phyloP scores from a whole-genome alignment of 768 basidiomycete genomes.

The Cystobasidiopsis lactophilus region DNA sequence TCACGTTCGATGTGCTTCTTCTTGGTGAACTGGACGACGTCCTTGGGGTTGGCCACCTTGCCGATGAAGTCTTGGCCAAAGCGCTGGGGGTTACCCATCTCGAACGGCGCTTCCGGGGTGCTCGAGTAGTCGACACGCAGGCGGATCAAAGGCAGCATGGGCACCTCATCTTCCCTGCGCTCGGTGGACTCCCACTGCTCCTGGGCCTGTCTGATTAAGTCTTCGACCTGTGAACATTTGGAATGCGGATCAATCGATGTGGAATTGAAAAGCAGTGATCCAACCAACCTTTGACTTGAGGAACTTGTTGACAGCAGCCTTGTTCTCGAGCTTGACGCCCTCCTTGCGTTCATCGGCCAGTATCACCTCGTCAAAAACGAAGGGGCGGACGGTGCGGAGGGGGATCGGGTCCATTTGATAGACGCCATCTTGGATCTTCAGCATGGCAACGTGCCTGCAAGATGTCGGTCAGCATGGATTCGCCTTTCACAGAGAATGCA shows the following conservation, averaged over 20 bases:
- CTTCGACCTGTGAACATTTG: conserved; percentile 39
- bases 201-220: conserved; percentile 56
- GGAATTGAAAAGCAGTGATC: not conserved
- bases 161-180: conserved; percentile 36
- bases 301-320: conserved; percentile 60
- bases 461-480: not conserved
- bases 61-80: conserved; percentile 91
- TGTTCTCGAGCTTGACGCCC: conserved; percentile 51
- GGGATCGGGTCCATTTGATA: conserved; percentile 69
- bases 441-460: conserved; percentile 64
- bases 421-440: conserved; percentile 68
- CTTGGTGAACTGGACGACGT: conserved; percentile 74
- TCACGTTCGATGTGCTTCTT: conserved; percentile 38
- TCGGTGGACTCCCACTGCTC: conserved; percentile 42
- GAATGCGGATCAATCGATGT: no score
- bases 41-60: conserved; percentile 76
- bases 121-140: conserved; percentile 11
- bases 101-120: conserved; percentile 19
- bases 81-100: conserved; percentile 84
- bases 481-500: not conserved
- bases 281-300: conserved; percentile 42
- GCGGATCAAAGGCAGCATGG: conserved; percentile 38
- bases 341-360: conserved; percentile 59
- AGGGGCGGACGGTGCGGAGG: conserved; percentile 77
- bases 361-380: conserved; percentile 61